Evolutionary conservation across 2,329 filamentous ascomycete species (phyloP), one percentile per base, ranked within the genome.

Genomic region (Cladosporium colombiae): DNA sequence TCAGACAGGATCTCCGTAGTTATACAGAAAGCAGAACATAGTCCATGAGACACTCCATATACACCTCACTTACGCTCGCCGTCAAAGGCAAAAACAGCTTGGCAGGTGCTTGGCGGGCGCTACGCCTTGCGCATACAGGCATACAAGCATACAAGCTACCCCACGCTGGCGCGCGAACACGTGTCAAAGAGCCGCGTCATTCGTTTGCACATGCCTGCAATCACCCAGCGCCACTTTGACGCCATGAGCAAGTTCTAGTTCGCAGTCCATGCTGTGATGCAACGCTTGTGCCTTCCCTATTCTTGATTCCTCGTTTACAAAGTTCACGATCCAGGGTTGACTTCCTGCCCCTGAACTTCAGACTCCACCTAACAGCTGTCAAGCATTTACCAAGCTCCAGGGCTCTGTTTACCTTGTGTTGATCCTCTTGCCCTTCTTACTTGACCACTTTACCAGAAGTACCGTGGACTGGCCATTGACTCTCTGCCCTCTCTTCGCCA

Each of bases 191-290:
- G 56, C 61, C 50, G 50, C 61, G 61, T 63, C 44, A 59, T n/a
- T 55, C 61, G 50, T 63, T 56, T 46, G 50, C 61, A 63, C 61
- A 56, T 63, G 60, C 49, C 59, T 53, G 23, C 49, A 35, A 23
- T 29, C 40, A 14, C 5, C 3, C 16, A n/a, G 7, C 37, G 31
- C 31, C 55, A 57, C 31, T 57, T 57, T 57, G 21, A 57, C 55
- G 33, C 31, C 55, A 57, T 57, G 8, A n/a, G 31, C 52, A 57
- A 29, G 55, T 33, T 57, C 33, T 37, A 33, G 55, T 33, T 27
- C 21, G 23, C 33, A 57, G 33, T 33, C 21, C 31, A 37, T 33
- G 33, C 33, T 14, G 13, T 14, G 33, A 35, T 35, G 55, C 18
- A 23, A 7, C n/a, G 21, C 21, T 27, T 33, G 33, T 50, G 31